phyloP scores from a whole-genome alignment of 73 alveolate genomes.

The Stentor roeselii region DNA sequence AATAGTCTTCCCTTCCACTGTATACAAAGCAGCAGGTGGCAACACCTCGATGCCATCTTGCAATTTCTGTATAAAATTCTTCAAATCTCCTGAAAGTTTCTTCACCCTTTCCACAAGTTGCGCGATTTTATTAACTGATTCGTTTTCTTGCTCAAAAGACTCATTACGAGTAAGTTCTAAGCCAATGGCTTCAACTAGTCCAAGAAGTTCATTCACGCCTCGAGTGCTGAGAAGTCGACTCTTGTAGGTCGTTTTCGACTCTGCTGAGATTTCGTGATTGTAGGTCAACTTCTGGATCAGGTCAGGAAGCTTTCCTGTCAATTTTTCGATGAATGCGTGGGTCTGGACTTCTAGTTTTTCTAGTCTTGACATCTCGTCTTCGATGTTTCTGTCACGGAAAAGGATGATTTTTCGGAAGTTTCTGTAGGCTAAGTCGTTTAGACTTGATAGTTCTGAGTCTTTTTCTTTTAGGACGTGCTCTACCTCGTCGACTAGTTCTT shows the following conservation, averaged over 20 bases:
- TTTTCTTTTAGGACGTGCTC: neutral
- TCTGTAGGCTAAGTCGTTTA: neutral
- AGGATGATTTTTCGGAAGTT: neutral
- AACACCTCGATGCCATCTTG: neutral
- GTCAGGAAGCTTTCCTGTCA: constrained; percentile 1
- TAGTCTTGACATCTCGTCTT: neutral
- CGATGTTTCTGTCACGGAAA: neutral
- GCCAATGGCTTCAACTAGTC: neutral
- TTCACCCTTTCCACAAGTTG: neutral
- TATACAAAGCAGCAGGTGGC: neutral
- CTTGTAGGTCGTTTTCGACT: neutral
- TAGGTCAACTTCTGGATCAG: neutral
- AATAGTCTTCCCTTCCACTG: neutral
- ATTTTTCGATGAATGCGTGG: neutral
- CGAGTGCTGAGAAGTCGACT: neutral
- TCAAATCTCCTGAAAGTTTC: neutral
- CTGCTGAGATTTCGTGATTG: neutral
- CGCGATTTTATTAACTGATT: neutral
- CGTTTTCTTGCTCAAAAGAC: neutral
- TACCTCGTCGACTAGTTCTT: neutral
- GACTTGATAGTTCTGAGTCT: neutral
- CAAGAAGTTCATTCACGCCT: constrained; percentile 16
- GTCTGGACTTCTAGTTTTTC: neutral
- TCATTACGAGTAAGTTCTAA: neutral
- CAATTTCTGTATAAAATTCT: no score